phyloP scores from a whole-genome alignment of 2,329 filamentous ascomycete genomes.

The Fusarium sterilihyphosum region DNA sequence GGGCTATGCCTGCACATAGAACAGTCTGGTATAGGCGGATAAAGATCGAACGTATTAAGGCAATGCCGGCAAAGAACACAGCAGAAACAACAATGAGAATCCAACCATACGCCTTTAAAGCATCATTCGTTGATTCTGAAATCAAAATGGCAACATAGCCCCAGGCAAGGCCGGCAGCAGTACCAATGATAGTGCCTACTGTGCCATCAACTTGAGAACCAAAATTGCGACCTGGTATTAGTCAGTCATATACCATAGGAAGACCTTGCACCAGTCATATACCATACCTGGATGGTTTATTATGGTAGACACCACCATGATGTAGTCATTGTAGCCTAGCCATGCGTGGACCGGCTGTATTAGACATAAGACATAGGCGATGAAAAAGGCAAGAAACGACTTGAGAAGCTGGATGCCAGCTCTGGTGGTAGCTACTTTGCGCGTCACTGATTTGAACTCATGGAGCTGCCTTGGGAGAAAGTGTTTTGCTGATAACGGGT shows the following conservation, averaged over 20 bases:
- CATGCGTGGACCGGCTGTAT: constrained; percentile 58
- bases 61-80: constrained; percentile 61
- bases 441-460: constrained; percentile 53
- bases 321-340: constrained; percentile 64
- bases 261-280: too few species aligned
- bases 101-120: constrained; percentile 61
- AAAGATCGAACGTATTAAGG: constrained; percentile 64
- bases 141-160: constrained; percentile 64
- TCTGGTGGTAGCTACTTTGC: constrained; percentile 57
- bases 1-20: constrained; percentile 64
- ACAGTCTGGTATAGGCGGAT: constrained; percentile 66
- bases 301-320: constrained; percentile 66
- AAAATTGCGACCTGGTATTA: constrained; percentile 55
- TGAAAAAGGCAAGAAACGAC: constrained; percentile 65
- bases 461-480: constrained; percentile 61
- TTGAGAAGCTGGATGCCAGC: constrained; percentile 63
- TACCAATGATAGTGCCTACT: constrained; percentile 62
- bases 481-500: constrained; percentile 57
- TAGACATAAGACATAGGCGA: constrained; percentile 65
- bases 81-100: constrained; percentile 66
- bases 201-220: constrained; percentile 67
- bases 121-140: constrained; percentile 59
- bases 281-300: constrained; percentile 60
- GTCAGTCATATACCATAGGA: too few species aligned
- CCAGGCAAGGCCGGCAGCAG: constrained; percentile 64